Evolutionary conservation across 163 green algal genomes (phyloP), one percentile per base, ranked within the genome.

Genomic region (Chlamydomonas reinhardtii): DNA sequence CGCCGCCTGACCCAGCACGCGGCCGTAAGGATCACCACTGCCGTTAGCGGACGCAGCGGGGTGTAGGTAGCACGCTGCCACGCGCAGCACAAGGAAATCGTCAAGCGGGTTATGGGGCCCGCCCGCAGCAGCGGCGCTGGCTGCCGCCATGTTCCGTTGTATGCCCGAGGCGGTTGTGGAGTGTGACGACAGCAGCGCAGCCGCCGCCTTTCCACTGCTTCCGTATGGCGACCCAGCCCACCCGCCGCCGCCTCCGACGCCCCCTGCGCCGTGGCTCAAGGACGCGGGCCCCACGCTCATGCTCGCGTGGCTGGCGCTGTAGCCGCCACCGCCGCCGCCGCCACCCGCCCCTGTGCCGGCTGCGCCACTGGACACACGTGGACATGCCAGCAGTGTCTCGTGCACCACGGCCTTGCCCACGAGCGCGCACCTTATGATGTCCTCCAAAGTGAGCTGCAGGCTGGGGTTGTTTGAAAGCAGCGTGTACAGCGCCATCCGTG

Each of bases 361-460:
- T 24, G 16, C 8, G 27, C 29, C 39, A 12, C 39, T 27, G 5
- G 37, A 48, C 20, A 32, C 19, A n/a, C 74, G 66, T 0, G 79
- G 79, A 25, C 68, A 85, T 11, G 54, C 68, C 32, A 85, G 32
- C 27, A 85, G 11, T 68, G 77, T 54, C 52, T 77, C 68, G 34
- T 85, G 79, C 22, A 70, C 79, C 5, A 77, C 79, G 37, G 34
- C 24, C 3, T 54, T 54, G 3, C 79, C 79, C 4, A 37, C 14
- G 0, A 77, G 5, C 0, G 79, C 79, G 32, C 29, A 29, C 0
- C 52, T 52, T 68, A 85, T 77, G 11, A 85, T 31, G 54, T 85
- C 79, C 25, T 85, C 79, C 32, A 85, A 52, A 11, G 78, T 72
- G 25, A 85, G 68, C 48, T 78, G 68, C 11, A 85, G 68, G 79